Conservation (phyloP, 495 filamentous ascomycete genomes). For the Aspergillus mulundensis region DNA sequence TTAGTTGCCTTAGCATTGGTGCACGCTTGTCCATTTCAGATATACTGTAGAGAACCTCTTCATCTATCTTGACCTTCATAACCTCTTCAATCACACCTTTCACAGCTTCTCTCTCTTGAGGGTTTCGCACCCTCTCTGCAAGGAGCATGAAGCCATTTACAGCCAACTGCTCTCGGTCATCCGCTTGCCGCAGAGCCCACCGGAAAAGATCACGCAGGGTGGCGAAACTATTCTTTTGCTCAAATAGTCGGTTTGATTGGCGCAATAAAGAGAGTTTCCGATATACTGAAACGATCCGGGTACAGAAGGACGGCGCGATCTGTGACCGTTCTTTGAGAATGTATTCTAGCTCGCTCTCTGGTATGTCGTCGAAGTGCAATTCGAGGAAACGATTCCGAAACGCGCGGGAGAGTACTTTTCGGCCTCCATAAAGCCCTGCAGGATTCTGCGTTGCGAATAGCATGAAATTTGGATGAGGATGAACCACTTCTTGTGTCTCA, state of each 20-base stretch:
- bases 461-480: constrained; percentile 92
- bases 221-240: constrained; percentile 96
- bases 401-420: constrained; percentile 87
- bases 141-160: constrained; percentile 94
- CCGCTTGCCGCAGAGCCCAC: constrained; percentile 86
- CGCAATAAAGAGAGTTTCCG: constrained; percentile 82
- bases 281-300: constrained; percentile 89
- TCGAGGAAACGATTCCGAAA: constrained; percentile 97
- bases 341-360: constrained; percentile 87
- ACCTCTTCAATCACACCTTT: constrained; percentile 88
- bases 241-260: constrained; percentile 85
- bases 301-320: constrained; percentile 87
- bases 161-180: constrained; percentile 83
- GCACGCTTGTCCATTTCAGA: constrained; percentile 47
- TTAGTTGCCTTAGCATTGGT: constrained; percentile 36
- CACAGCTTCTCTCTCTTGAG: constrained; percentile 77
- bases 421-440: constrained; percentile 88
- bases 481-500: constrained; percentile 90
- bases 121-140: constrained; percentile 88
- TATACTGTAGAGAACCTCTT: constrained; percentile 65
- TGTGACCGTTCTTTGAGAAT: constrained; percentile 85
- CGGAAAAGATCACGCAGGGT: constrained; percentile 94
- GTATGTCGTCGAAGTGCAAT: constrained; percentile 97
- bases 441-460: constrained; percentile 99
- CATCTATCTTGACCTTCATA: constrained; percentile 80